Conservation (phyloP, 2,329 filamentous ascomycete species). For the Orbilia blumenaviensis region DNA sequence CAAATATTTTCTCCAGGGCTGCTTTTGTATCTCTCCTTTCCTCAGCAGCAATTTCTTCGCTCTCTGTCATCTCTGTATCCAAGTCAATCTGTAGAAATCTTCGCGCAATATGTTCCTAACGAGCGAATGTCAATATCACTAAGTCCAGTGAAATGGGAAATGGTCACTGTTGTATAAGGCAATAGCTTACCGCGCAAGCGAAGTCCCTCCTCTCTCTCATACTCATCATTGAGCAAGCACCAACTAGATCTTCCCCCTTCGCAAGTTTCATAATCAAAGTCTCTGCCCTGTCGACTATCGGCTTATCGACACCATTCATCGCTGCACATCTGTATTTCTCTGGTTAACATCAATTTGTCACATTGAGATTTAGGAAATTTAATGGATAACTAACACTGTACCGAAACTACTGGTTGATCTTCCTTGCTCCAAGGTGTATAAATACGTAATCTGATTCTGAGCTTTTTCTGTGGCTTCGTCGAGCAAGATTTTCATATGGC, state of each 20-base stretch:
- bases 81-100: constrained; percentile 36
- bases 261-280: constrained; percentile 74
- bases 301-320: constrained; percentile 80
- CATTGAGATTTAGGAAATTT: too few species aligned
- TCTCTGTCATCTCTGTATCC: constrained; percentile 26
- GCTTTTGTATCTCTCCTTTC: neutral
- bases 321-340: constrained; percentile 72
- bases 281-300: constrained; percentile 78
- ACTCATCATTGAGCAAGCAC: constrained; percentile 75
- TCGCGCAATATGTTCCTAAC: constrained; percentile 39
- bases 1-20: constrained; percentile 27
- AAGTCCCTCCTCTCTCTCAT: constrained; percentile 72
- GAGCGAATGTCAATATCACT: neutral
- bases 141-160: too few species aligned
- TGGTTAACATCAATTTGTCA: neutral
- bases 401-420: constrained; percentile 84
- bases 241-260: constrained; percentile 78
- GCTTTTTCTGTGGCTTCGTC: constrained; percentile 65
- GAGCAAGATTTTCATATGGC: constrained; percentile 76
- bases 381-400: constrained; percentile 65
- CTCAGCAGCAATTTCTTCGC: neutral
- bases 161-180: too few species aligned
- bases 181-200: constrained; percentile 67
- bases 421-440: constrained; percentile 76
- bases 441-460: constrained; percentile 74